These are phyloP conservation scores for Strobilomyces dryophilus DNA, from an alignment of 768 basidiomycete genomes.

Conservation along the genomic window DNA sequence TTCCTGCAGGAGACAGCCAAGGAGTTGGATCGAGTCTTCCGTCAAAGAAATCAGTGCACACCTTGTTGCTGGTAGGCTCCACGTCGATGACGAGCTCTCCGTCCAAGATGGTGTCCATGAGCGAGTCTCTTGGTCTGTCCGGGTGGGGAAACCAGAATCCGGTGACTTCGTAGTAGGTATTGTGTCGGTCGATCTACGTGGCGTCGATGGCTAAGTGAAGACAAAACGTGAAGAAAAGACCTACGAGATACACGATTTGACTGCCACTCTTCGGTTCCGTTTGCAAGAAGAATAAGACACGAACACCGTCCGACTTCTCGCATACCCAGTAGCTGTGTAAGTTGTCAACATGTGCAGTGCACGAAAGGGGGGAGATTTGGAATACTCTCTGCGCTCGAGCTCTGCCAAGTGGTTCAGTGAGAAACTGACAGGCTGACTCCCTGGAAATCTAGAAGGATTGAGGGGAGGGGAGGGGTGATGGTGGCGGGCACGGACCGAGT, in stretches of 20 bases:
- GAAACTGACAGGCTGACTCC: conserved; percentile 95
- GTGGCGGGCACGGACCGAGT: conserved; percentile 46
- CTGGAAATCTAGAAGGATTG: conserved; percentile 68
- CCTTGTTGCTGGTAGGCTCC: conserved; percentile 69
- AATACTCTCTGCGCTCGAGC: conserved; percentile 80
- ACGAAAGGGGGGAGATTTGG: neutral
- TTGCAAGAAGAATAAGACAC: conserved; percentile 80
- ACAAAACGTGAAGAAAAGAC: conserved; percentile 24
- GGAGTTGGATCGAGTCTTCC: neutral
- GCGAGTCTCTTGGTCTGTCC: conserved; percentile 60
- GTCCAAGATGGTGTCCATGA: conserved; percentile 82
- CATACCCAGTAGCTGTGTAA: conserved; percentile 91
- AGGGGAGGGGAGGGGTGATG: neutral
- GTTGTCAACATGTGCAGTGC: conserved; percentile 6
- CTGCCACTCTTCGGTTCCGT: conserved; percentile 48
- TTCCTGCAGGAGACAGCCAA: conserved; percentile 45
- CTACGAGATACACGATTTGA: conserved; percentile 73
- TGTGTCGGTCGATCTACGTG: conserved; percentile 89
- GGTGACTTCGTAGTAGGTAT: conserved; percentile 67
- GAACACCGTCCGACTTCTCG: conserved; percentile 96
- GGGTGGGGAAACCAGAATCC: conserved; percentile 91
- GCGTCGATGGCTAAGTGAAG: conserved; percentile 5
- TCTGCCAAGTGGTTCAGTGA: conserved; percentile 60
- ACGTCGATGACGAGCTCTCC: conserved; percentile 92
- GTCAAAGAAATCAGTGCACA: conserved; percentile 32